These are phyloP conservation scores for Talaromyces sp. DNA, from an alignment of 2,329 filamentous ascomycete species.

Conservation along the genomic window DNA sequence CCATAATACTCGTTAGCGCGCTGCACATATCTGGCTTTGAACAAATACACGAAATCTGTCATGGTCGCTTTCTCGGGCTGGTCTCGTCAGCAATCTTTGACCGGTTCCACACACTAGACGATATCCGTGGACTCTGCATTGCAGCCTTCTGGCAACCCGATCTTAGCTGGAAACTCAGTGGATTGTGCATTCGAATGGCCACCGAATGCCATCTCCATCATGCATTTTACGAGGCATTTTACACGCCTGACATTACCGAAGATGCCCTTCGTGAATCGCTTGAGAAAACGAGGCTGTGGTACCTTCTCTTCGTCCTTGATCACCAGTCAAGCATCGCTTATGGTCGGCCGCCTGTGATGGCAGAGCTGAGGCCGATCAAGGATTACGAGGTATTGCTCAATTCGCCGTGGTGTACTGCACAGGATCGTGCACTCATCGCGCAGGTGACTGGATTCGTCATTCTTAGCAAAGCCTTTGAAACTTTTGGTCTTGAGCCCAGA, in stretches of 20 bases:
- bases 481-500: conserved; percentile 50
- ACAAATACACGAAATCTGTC: not conserved
- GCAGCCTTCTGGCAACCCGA: not conserved
- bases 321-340: not conserved
- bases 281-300: not conserved
- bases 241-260: not conserved
- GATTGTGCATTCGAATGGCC: not conserved
- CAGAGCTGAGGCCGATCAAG: conserved; percentile 50
- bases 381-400: conserved; percentile 44
- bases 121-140: not conserved
- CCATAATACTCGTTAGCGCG: not conserved
- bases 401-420: conserved; percentile 44
- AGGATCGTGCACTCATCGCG: conserved; percentile 45
- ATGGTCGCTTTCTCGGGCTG: not conserved
- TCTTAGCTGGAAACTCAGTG: not conserved
- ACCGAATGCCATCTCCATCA: not conserved
- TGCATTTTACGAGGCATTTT: not conserved
- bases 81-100: not conserved
- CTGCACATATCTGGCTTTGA: not conserved
- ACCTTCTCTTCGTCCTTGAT: not conserved
- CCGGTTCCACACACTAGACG: not conserved
- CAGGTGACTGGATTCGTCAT: conserved; percentile 53
- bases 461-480: conserved; percentile 47
- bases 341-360: conserved; percentile 16
- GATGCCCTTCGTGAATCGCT: not conserved